Percentiles rank a stretch among this genome's conserved stretches.
These are phyloP conservation scores for Iris macrosiphon DNA, from an alignment of 106 monocot genomes.

Conservation along the genomic window DNA sequence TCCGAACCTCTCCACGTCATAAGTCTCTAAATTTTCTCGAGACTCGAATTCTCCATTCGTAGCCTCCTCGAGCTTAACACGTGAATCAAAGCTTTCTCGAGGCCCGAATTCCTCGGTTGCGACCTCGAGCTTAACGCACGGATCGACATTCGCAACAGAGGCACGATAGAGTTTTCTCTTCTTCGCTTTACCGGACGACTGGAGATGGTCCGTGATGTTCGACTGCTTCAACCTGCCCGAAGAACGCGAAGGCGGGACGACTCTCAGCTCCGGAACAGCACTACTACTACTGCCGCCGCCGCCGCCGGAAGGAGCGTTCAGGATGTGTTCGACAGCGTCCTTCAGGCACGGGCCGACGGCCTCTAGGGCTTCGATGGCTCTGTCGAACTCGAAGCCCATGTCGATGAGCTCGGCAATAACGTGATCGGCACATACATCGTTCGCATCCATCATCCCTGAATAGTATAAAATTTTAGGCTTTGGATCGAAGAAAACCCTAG, in stretches of 20 bases:
- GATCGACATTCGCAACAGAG: constrained; percentile 4
- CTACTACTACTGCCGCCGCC: not conserved
- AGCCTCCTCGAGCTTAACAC: constrained; percentile 1
- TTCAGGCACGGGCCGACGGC: constrained; percentile 59
- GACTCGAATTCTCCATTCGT: not conserved
- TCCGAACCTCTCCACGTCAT: constrained; percentile 8
- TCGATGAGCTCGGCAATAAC: constrained; percentile 68
- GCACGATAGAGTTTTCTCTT: constrained; percentile 4
- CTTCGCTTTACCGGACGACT: constrained; percentile 17
- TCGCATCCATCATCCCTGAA: constrained; percentile 31
- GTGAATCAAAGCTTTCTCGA: too few relatives aligned
- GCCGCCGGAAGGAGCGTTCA: constrained; percentile 42
- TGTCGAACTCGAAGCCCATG: constrained; percentile 84
- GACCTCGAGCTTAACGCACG: not conserved
- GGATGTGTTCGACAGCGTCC: constrained; percentile 67
- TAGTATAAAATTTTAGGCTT: too few relatives aligned
- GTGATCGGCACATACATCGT: constrained; percentile 39
- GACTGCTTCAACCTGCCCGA: constrained; percentile 45
- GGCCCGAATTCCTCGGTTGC: constrained; percentile 5
- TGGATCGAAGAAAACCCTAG: too few relatives aligned
- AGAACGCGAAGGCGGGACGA: not conserved
- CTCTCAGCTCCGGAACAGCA: not conserved
- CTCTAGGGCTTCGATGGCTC: constrained; percentile 42
- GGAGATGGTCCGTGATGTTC: constrained; percentile 50
- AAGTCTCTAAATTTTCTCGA: constrained; percentile 6